phyloP scores from a whole-genome alignment of 371 early-diverging fungal genomes.

The Saksenaea oblongispora region DNA sequence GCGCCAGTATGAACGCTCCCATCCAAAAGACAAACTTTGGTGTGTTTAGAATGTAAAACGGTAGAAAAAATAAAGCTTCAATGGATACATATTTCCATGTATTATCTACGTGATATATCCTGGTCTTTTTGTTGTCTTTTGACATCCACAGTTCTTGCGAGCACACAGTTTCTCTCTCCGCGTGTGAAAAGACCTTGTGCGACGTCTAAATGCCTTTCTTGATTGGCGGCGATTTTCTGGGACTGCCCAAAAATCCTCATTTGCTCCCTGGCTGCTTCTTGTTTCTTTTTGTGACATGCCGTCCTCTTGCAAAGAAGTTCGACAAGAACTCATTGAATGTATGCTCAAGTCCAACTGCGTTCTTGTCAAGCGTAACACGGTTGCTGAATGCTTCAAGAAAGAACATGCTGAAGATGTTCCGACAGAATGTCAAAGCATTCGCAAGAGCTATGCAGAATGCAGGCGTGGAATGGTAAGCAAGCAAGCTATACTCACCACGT shows the following conservation, averaged over 20 bases:
- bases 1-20: constrained; percentile 82
- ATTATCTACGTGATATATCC: no score
- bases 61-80: background rate
- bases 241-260: background rate
- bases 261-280: background rate
- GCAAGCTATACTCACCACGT: background rate
- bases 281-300: constrained; percentile 42
- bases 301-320: constrained; percentile 69
- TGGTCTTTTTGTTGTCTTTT: no score
- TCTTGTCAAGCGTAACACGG: constrained; percentile 61
- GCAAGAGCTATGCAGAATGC: constrained; percentile 71
- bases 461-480: constrained; percentile 65
- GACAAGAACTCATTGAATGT: constrained; percentile 70
- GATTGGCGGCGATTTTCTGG: no score
- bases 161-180: no score
- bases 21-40: constrained; percentile 85
- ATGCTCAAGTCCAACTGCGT: constrained; percentile 76
- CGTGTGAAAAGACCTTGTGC: no score
- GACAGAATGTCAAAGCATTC: constrained; percentile 62
- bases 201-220: no score
- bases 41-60: constrained; percentile 94
- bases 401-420: constrained; percentile 66
- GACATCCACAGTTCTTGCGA: no score
- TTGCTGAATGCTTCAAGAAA: constrained; percentile 65
- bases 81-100: no score